Evolutionary conservation across 345 rosid genomes (phyloP).

Genomic region (Eucalyptus erythrocorys): DNA sequence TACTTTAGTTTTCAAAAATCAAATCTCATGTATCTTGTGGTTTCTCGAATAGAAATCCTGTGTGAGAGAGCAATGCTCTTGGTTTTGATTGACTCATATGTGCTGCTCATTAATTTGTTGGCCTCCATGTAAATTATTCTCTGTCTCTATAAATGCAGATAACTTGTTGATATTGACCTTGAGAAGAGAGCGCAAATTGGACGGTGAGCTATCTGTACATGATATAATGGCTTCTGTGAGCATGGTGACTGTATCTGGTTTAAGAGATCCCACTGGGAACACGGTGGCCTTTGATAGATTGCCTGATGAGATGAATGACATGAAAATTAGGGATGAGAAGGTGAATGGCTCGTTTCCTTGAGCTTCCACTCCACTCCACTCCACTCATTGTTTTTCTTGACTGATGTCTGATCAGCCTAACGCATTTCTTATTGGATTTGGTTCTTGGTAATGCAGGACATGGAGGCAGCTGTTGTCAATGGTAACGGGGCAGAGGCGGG

Average conservation of each 20-base stretch:
- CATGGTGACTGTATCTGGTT: conserved; percentile 36
- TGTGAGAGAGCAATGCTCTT: not conserved
- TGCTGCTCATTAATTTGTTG: not conserved
- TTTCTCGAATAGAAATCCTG: not conserved
- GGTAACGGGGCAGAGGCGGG: conserved; percentile 77
- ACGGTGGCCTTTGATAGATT: conserved; percentile 55
- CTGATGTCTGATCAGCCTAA: not conserved
- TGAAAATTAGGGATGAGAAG: conserved; percentile 91
- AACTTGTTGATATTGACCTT: not conserved
- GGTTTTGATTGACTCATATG: not conserved
- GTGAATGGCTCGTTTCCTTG: conserved; percentile 4
- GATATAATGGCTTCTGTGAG: conserved; percentile 51
- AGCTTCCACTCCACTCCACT: not conserved
- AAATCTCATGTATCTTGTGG: not conserved
- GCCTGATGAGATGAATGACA: conserved; percentile 80
- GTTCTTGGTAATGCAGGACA: conserved; percentile 35
- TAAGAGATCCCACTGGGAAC: conserved; percentile 42
- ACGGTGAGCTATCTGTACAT: not conserved
- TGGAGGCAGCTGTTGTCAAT: conserved; percentile 80
- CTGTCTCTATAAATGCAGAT: not conserved
- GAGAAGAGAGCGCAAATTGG: not conserved
- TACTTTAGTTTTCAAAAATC: not conserved
- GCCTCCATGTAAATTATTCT: not conserved
- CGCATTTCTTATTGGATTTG: not conserved
- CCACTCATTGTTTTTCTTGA: not conserved